Base-by-base conservation (phyloP, 1,139 yeast genomes). In the Candida mesenterica region DNA sequence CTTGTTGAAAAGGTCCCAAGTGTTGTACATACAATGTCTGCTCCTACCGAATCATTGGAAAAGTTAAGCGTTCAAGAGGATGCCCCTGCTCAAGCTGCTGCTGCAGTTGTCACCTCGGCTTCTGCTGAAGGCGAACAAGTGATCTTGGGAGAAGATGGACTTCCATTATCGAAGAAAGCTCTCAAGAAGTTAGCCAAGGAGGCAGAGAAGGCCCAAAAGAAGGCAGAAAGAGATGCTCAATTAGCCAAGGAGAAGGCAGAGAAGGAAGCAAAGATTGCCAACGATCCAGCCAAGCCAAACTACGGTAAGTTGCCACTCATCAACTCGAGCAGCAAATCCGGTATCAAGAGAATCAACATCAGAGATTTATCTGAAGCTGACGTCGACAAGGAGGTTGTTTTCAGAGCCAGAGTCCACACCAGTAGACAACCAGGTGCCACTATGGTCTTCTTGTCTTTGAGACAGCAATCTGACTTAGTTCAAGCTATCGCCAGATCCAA, bases 341-440 rank as follows among this genome's bases (percentile, higher is more conserved):
- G 83, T 29, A 55, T 54, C 36, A 55, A 66, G 50, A 79, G 97
- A 62, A 62, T 72, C 44, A 61, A 75, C 49, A 68, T 92, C 53
- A 57, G 61, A 37, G 67, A 71, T 33, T 69, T 92, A 52, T 65
- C 78, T 22, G 71, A 75, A 26, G 76, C 74, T 22, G 77, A 83
- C 59, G 95, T 83, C 47, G 96, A 94, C 39, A 75, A 81, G 54
- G 78, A 79, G 46, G 86, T 92, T 41, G 72, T 84, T 19, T 79
- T 94, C 69, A 81, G 98, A 66, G 97, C 98, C 32, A 80, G 99
- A 67, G 77, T 89, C 30, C 97, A 92, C 65, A 88, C 80, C 48
- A 77, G 94, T 13, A 86, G 98, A 71, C 86, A 88, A 57, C 97
- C 92, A 64, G 95, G 96, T 62, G 95, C 95, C 53, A 89, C 95